These are phyloP conservation scores for Stagonosporopsis rhizophila DNA, from an alignment of 2,329 filamentous ascomycete species.

Conservation along the genomic window DNA sequence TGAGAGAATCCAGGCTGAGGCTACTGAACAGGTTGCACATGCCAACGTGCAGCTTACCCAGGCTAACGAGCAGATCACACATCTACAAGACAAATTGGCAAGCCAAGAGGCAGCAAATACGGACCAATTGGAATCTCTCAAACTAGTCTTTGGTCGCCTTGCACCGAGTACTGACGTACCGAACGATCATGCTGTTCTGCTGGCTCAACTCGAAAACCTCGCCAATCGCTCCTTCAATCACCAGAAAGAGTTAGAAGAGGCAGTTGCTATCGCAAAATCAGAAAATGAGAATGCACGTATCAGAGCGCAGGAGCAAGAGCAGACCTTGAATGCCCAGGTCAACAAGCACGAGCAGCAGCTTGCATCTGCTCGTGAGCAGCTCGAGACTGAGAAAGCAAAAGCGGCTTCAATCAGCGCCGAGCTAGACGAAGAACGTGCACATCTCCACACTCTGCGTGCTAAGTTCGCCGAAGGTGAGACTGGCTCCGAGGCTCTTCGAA, in stretches of 20 bases:
- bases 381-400: slow-evolving; percentile 58
- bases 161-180: slow-evolving; percentile 46
- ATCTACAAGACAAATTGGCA: slow-evolving; percentile 66
- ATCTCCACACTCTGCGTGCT: slow-evolving; percentile 71
- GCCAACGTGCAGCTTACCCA: slow-evolving; percentile 50
- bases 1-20: slow-evolving; percentile 62
- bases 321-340: slow-evolving; percentile 45
- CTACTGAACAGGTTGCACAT: slow-evolving; percentile 59
- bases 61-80: slow-evolving; percentile 49
- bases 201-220: slow-evolving; percentile 54
- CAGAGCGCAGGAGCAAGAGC: slow-evolving; percentile 51
- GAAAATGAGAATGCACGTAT: slow-evolving; percentile 54
- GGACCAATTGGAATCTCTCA: slow-evolving; percentile 40
- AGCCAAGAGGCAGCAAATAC: slow-evolving; percentile 54
- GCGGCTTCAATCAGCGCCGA: slow-evolving; percentile 57
- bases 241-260: slow-evolving; percentile 54
- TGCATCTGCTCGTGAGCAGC: slow-evolving; percentile 50
- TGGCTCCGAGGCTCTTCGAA: slow-evolving; percentile 79
- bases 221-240: slow-evolving; percentile 53
- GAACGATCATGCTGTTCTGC: slow-evolving; percentile 48
- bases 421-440: slow-evolving; percentile 70
- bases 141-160: slow-evolving; percentile 49
- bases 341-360: slow-evolving; percentile 50
- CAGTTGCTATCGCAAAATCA: slow-evolving; percentile 55
- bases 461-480: slow-evolving; percentile 84